Evolutionary conservation across 2,329 filamentous ascomycete species (phyloP).

Genomic region (Pestalotiopsis sp.): DNA sequence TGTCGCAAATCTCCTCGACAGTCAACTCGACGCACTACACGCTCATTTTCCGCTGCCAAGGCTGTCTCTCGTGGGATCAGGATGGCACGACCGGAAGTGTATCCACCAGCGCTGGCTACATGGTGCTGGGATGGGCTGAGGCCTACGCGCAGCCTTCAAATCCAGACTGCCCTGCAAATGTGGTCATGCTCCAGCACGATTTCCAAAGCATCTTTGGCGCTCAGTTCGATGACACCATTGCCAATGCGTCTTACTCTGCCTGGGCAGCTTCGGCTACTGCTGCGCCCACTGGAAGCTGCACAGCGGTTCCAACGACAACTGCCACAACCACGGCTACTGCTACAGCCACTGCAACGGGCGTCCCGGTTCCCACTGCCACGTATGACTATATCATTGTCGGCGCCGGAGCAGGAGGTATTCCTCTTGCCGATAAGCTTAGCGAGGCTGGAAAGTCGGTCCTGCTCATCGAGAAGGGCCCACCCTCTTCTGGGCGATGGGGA

Average conservation of each 20-base stretch:
- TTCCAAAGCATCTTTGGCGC: slow-evolving; percentile 56
- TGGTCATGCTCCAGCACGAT: slow-evolving; percentile 56
- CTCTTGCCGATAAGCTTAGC: slow-evolving; percentile 63
- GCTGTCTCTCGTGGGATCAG: slow-evolving; percentile 57
- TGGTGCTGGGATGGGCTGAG: slow-evolving; percentile 61
- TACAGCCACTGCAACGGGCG: slow-evolving; percentile 32
- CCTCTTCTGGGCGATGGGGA: slow-evolving; percentile 66
- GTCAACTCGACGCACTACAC: slow-evolving; percentile 62
- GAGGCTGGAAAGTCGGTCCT: slow-evolving; percentile 68
- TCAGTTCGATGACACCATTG: slow-evolving; percentile 35
- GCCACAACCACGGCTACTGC: slow-evolving; percentile 26
- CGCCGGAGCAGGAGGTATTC: slow-evolving; percentile 61
- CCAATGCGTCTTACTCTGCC: slow-evolving; percentile 42
- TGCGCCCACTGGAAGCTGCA: slow-evolving; percentile 36
- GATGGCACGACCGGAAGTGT: slow-evolving; percentile 44
- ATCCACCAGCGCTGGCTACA: slow-evolving; percentile 44
- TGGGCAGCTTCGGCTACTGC: slow-evolving; percentile 49
- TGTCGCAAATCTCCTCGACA: slow-evolving; percentile 61
- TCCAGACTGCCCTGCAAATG: slow-evolving; percentile 43
- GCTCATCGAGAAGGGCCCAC: slow-evolving; percentile 62
- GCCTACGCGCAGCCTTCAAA: slow-evolving; percentile 45
- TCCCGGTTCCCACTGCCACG: slow-evolving; percentile 32
- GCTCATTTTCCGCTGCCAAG: slow-evolving; percentile 66
- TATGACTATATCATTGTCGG: slow-evolving; percentile 67
- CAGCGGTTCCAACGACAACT: slow-evolving; percentile 19